Base-by-base conservation (phyloP, 2,329 filamentous ascomycete species). In the Botrytis hyacinthi region DNA sequence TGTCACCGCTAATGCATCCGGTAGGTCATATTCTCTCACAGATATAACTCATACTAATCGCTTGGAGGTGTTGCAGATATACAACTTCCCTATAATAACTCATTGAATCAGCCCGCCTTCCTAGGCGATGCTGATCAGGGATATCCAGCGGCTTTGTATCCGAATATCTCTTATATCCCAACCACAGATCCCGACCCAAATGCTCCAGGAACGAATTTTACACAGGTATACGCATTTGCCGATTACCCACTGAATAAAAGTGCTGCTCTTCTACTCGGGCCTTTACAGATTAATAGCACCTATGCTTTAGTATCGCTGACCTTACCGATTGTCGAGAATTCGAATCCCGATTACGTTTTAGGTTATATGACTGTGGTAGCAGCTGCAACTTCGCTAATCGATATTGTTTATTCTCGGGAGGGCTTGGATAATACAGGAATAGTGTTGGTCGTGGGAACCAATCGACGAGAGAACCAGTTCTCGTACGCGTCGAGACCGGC, bases 291-390 rank as follows among this genome's bases (percentile, higher is more conserved):
- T 76, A 96, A 97, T 80, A 83, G 87, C 62, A 89, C 89, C 0
- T 92, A 92, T 76, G 92, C 93, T 35, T 84, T 98, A 18, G 81
- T 97, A 20, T 97, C 94, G 3, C 85, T 97, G 74, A 97, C 94
- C 0, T 83, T 95, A 26, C 93, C 94, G 0, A 89, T 98, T 71
- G 87, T 93, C 74, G 90, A 92, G 80, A 92, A 91, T 76, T 85
- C 86, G 2, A 86, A 87, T 3, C 81, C 83, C 60, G 84, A 83
- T 5, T 90, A 92, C 75, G 88, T 95, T 0, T 85, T 97, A 8
- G 95, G 93, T 2, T 97, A 94, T 84, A 88, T 97, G 84, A 97
- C 94, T 1, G 84, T 95, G 3, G 85, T 97, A n/a, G 87, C 92
- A 72, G 88, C 92, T 73, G 91, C 91, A 2, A 83, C 84, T 6